Evolutionary conservation across 805 yeast species (phyloP), one percentile per base, ranked within the genome.

Genomic region (Clavispora carvajalis): DNA sequence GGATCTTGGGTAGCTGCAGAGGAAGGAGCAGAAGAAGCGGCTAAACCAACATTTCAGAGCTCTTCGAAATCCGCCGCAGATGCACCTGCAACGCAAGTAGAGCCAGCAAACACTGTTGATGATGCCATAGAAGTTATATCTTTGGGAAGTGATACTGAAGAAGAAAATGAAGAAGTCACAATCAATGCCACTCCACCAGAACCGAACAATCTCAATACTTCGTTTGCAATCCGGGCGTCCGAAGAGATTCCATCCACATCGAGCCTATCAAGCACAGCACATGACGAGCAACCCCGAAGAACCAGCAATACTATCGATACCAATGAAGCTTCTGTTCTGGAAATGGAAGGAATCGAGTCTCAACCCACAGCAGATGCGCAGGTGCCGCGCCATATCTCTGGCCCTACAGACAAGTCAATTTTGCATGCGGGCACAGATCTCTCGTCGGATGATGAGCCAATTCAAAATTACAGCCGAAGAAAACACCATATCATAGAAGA

Each of bases 1-100:
- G 98, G 97, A 0, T 51, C 74, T 0, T 91, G 97, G 96, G 61
- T 7, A n/a, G 12, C 29, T 7, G 36, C 34, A 23, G 23, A 29
- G 34, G 10, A 33, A 37, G 8, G 30, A 8, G 21, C 33, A 4
- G 24, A 24, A 13, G 21, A 19, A 6, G 4, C 35, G 7, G 10
- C 13, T n/a, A 24, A 36, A 34, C 18, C 39, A 22, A 34, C 10
- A 29, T 40, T 19, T 34, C 18, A 21, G 28, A 34, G 5, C 8
- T 36, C n/a, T 15, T 26, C 7, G n/a, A 12, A 3, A 5, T 24
- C 13, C 37, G 35, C 5, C 33, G 18, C 11, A 1, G 18, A 15
- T 7, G 19, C 9, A 16, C 18, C 31, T 19, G 33, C 18, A 26
- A 24, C 22, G 12, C 39, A 16, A 28, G 25, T 19, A 12, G 28